Conservation (phyloP, 2,329 filamentous ascomycete genomes). For the Fusarium burgessii region DNA sequence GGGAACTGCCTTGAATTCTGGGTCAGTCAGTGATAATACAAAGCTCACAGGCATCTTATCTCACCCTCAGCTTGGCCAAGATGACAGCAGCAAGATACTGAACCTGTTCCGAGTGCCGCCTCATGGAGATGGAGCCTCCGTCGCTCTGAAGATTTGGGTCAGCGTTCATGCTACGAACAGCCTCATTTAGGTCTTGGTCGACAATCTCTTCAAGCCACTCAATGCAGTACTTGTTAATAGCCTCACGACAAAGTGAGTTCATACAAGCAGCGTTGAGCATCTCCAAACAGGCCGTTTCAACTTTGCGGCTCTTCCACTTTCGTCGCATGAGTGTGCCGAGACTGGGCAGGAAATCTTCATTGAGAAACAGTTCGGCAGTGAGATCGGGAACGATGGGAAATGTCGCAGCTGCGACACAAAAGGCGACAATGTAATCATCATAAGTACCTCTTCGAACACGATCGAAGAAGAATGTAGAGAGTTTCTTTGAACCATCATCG, state of each 20-base stretch:
- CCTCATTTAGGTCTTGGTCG: constrained; percentile 73
- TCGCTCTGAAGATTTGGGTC: constrained; percentile 70
- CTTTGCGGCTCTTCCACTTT: constrained; percentile 85
- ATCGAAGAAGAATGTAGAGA: constrained; percentile 80
- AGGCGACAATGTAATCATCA: constrained; percentile 90
- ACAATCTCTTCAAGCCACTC: constrained; percentile 90
- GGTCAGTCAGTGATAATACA: constrained; percentile 61
- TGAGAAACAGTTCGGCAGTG: constrained; percentile 84
- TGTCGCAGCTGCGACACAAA: constrained; percentile 88
- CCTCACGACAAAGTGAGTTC: constrained; percentile 82
- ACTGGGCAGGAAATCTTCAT: constrained; percentile 84
- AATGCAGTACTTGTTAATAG: constrained; percentile 84
- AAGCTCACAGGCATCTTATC: constrained; percentile 26
- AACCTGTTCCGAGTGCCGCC: constrained; percentile 70
- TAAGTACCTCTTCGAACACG: constrained; percentile 80
- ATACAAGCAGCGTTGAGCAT: constrained; percentile 94
- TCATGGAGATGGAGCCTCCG: constrained; percentile 69
- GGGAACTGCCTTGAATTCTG: constrained; percentile 66
- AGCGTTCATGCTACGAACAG: constrained; percentile 61
- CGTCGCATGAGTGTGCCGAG: constrained; percentile 81
- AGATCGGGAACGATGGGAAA: constrained; percentile 87
- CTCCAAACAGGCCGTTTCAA: constrained; percentile 88
- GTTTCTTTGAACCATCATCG: constrained; percentile 75
- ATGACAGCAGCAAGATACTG: constrained; percentile 79
- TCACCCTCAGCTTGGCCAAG: constrained; percentile 76